Base-by-base conservation (phyloP, 352 stramenopile species). In the Pythium dissimile region DNA sequence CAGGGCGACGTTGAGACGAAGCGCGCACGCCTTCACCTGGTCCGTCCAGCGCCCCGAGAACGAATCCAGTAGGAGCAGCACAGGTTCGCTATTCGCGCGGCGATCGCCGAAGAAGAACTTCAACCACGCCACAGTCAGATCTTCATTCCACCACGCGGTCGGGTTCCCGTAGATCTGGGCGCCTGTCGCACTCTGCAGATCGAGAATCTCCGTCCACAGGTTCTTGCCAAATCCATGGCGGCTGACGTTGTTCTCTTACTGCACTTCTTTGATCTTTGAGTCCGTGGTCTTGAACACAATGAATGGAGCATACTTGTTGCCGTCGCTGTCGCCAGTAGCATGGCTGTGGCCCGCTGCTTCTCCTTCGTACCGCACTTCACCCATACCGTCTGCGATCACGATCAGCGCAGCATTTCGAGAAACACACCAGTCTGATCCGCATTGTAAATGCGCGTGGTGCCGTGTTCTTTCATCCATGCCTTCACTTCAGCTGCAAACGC, bases 11-110 rank as follows among this genome's bases (percentile, higher is more conserved):
- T 26, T 26, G 3, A 45, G n/a, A 15, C 39, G 3, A 8, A 10
- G 12, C 15, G 39, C 39, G 21, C n/a, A 23, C 38, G 39, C 10
- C 43, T 8, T 12, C 5, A 74, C 62, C 15, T 68, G 48, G 4
- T 60, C 51, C 0, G 52, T 71, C 66, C 51, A 75, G 28, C 67
- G 63, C 2, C 31, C 62, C 5, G 54, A 69, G 41, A 72, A 63
- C 28, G 56, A 53, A 23, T 75, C 60, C 2, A 73, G 58, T 5
- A 74, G 46, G 0, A 75, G 37, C 15, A 78, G 30, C 0, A 67
- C 32, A 13, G 59, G 59, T 1, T 72, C 55, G 35, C 31, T 56
- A 21, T 52, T 45, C 1, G 27, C 3, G 0, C 21, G 27, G 12
- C 58, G 39, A 7, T 54, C 26, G 3, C 56, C 60, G 39, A 76